Conservation (phyloP, 2,329 filamentous ascomycete species). For the Aureobasidium sp. region DNA sequence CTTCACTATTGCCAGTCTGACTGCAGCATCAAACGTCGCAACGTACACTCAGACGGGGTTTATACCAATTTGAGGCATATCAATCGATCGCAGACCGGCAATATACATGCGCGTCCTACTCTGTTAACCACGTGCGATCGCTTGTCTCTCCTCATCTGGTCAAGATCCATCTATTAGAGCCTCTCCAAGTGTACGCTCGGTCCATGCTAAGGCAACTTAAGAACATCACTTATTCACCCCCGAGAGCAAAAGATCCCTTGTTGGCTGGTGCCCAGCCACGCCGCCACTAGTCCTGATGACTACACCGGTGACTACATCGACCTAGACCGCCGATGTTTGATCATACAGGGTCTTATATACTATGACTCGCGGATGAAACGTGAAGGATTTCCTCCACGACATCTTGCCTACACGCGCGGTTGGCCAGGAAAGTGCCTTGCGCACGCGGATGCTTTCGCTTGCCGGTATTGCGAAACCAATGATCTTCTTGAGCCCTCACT, state of each 20-base stretch:
- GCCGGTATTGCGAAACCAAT: constrained; percentile 8
- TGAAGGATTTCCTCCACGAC: not conserved
- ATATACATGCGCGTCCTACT: not conserved
- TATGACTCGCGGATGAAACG: constrained; percentile 10
- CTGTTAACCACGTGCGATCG: not conserved
- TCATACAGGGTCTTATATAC: not conserved
- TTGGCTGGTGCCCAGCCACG: not conserved
- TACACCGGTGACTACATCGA: not conserved
- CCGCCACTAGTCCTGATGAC: not conserved
- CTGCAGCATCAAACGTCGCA: not conserved
- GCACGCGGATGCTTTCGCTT: not conserved
- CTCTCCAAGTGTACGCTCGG: not conserved
- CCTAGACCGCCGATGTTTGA: not conserved
- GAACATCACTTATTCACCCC: not conserved
- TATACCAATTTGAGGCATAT: not conserved
- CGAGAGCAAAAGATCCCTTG: not conserved
- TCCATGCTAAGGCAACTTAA: not conserved
- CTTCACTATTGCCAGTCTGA: not conserved
- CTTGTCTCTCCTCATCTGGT: not conserved
- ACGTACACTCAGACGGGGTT: not conserved
- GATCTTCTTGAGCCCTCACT: not conserved
- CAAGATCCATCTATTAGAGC: constrained; percentile 10
- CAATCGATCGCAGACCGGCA: not conserved
- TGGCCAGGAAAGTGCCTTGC: not conserved
- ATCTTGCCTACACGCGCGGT: not conserved